phyloP scores from a whole-genome alignment of 257 asterid species.

The Solanum peruvianum region DNA sequence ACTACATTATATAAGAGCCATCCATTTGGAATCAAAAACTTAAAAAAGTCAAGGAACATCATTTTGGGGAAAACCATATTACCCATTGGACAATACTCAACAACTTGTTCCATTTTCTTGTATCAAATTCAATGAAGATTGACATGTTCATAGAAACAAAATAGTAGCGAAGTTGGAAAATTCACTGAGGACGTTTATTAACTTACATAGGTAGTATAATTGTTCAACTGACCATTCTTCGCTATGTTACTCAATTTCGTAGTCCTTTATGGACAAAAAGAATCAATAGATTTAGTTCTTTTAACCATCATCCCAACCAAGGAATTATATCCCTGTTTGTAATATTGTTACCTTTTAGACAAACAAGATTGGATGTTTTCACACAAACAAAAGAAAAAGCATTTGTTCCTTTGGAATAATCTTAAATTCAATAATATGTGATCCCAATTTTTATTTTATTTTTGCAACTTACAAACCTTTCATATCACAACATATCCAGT shows the following conservation, averaged over 20 bases:
- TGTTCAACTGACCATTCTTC: not conserved
- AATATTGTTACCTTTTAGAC: not conserved
- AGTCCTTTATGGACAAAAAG: not conserved
- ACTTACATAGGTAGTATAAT: not conserved
- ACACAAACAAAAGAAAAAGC: not conserved
- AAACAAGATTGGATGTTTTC: not conserved
- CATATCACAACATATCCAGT: no score
- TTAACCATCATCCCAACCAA: not conserved
- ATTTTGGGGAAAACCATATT: not conserved
- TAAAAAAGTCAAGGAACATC: not conserved
- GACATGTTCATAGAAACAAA: not conserved
- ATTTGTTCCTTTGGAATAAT: not conserved
- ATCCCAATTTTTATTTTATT: not conserved
- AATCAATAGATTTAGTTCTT: not conserved
- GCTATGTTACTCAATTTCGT: not conserved
- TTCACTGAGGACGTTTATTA: not conserved
- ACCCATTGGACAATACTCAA: not conserved
- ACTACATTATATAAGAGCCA: not conserved
- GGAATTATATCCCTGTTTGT: not conserved
- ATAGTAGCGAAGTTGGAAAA: not conserved
- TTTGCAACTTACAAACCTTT: not conserved
- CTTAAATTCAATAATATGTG: not conserved
- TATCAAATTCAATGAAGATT: not conserved
- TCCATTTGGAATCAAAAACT: not conserved
- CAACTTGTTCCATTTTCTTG: not conserved